Evolutionary conservation across 768 basidiomycete genomes (phyloP).

Genomic region (Panaeolus papilionaceus): DNA sequence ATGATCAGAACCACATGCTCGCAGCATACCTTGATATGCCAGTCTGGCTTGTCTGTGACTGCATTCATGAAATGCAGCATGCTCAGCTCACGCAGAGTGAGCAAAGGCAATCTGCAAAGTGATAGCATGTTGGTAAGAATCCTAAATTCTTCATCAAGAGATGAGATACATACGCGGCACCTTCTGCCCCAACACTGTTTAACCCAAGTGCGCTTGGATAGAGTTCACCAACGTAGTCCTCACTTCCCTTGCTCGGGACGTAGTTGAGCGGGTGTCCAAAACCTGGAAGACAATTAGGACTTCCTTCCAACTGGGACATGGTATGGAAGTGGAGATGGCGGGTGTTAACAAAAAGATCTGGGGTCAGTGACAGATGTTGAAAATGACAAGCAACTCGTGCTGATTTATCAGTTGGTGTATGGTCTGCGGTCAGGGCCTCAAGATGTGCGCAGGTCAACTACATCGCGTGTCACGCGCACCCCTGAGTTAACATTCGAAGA

Average conservation of each 20-base stretch:
- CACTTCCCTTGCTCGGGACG: conserved; percentile 19
- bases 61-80: conserved; percentile 44
- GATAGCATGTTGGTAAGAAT: no score
- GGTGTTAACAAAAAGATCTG: not conserved
- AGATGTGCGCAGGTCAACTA: not conserved
- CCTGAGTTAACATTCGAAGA: not conserved
- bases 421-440: not conserved
- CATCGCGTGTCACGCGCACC: not conserved
- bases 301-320: not conserved
- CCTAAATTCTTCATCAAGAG: no score
- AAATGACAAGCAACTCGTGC: not conserved
- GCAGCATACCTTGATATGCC: conserved; percentile 36
- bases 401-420: not conserved
- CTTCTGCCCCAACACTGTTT: not conserved
- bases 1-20: not conserved
- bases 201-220: conserved; percentile 28
- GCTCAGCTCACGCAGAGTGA: conserved; percentile 35
- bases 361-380: not conserved
- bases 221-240: conserved; percentile 24
- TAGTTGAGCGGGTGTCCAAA: conserved; percentile 36
- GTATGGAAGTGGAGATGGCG: not conserved
- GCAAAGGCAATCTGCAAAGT: conserved; percentile 25
- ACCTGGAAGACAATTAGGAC: conserved; percentile 29
- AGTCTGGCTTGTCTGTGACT: conserved; percentile 40
- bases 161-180: conserved; percentile 18